Conservation (phyloP, 108 stramenopile species). For the Cylindrotheca fusiformis region DNA sequence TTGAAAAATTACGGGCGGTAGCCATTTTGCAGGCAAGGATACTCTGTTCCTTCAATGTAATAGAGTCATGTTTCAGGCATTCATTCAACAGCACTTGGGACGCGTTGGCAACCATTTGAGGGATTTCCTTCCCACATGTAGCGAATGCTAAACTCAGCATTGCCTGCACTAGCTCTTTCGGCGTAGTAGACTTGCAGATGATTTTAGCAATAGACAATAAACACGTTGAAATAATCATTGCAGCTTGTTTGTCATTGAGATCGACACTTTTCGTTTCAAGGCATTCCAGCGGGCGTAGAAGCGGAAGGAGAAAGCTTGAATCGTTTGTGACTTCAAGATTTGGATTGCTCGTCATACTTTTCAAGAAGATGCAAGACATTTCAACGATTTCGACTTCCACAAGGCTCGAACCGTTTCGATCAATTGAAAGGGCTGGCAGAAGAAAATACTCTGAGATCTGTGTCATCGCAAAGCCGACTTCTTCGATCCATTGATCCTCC, state of each 20-base stretch:
- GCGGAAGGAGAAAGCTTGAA: conserved; percentile 31
- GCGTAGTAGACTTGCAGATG: conserved; percentile 5
- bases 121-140: conserved; percentile 15
- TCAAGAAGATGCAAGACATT: not conserved
- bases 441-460: conserved; percentile 17
- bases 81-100: conserved; percentile 39
- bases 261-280: conserved; percentile 30
- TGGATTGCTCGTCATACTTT: not conserved
- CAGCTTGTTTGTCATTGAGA: conserved; percentile 1
- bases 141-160: conserved; percentile 39
- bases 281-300: conserved; percentile 43
- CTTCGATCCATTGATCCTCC: conserved; percentile 15
- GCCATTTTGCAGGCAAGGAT: conserved; percentile 39
- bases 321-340: not conserved
- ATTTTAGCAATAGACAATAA: conserved; percentile 14
- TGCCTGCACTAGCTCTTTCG: conserved; percentile 34
- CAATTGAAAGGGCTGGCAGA: conserved; percentile 10
- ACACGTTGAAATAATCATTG: conserved; percentile 26
- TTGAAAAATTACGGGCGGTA: conserved; percentile 48
- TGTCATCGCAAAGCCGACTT: conserved; percentile 7
- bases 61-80: conserved; percentile 37
- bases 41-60: conserved; percentile 39
- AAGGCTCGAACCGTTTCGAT: not conserved
- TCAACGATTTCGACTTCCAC: not conserved
- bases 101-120: conserved; percentile 15